These are phyloP conservation scores for Tricholoma saponaceum DNA, from an alignment of 768 basidiomycete species.

Conservation along the genomic window DNA sequence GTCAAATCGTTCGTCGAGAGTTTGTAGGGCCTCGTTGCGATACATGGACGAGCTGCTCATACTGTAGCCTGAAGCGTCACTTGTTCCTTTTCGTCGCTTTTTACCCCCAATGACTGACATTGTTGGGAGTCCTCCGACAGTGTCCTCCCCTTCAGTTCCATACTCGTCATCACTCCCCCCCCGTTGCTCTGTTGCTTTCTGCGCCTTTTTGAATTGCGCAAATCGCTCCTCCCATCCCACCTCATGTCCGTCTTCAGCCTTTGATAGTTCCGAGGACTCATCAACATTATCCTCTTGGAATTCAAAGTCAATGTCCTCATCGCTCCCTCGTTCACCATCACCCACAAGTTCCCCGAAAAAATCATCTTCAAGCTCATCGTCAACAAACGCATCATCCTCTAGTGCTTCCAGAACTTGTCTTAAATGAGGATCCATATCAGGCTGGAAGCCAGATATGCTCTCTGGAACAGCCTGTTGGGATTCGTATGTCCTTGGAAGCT, in stretches of 20 bases:
- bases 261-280: constrained; percentile 20
- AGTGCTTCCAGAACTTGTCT: constrained; percentile 91
- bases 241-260: constrained; percentile 22
- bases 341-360: constrained; percentile 72
- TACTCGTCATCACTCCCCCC: constrained; percentile 48
- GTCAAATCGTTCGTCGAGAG: constrained; percentile 91
- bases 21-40: constrained; percentile 83
- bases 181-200: constrained; percentile 32
- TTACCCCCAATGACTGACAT: constrained; percentile 80
- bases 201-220: constrained; percentile 69
- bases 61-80: constrained; percentile 90
- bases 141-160: constrained; percentile 74
- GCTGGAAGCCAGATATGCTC: constrained; percentile 85
- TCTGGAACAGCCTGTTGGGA: constrained; percentile 74
- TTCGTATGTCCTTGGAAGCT: constrained; percentile 74
- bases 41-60: constrained; percentile 98
- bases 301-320: constrained; percentile 62
- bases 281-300: constrained; percentile 54
- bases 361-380: constrained; percentile 67
- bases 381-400: constrained; percentile 94
- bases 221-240: constrained; percentile 73
- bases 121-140: constrained; percentile 65
- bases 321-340: constrained; percentile 62
- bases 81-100: constrained; percentile 66
- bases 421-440: constrained; percentile 94